These are phyloP conservation scores for Solanum peruvianum DNA, from an alignment of 257 asterid species.

Conservation along the genomic window DNA sequence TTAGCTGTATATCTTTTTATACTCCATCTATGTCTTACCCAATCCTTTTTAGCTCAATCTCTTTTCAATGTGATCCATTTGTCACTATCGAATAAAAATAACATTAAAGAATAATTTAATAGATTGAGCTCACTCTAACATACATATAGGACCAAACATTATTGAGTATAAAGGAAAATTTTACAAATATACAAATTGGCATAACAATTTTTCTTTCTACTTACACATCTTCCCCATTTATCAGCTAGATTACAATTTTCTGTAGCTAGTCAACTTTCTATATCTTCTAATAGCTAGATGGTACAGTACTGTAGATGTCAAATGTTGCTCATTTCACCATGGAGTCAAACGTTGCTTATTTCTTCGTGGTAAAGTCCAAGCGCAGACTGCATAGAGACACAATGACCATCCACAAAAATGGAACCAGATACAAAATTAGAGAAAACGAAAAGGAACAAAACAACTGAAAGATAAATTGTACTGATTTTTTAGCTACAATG, in stretches of 20 bases:
- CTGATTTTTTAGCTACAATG: not conserved
- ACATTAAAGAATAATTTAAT: not conserved
- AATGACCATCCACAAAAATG: not conserved
- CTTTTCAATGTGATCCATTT: not conserved
- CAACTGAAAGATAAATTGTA: not conserved
- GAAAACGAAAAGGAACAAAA: not conserved
- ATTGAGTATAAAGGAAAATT: not conserved
- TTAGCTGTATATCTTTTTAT: not conserved
- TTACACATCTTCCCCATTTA: not conserved
- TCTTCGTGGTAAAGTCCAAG: conserved; percentile 32
- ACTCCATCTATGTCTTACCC: not conserved
- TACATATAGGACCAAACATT: not conserved
- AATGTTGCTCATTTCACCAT: conserved; percentile 12
- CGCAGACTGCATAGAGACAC: conserved; percentile 44
- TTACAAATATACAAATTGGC: not conserved
- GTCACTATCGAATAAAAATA: not conserved
- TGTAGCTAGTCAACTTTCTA: not conserved
- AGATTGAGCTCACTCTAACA: not conserved
- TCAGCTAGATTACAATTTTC: not conserved
- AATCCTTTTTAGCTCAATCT: not conserved
- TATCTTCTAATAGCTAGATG: not conserved
- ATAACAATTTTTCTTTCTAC: not conserved
- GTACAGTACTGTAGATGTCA: not conserved
- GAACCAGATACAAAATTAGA: not conserved
- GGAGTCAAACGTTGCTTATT: conserved; percentile 2